Evolutionary conservation across 495 filamentous ascomycete species (phyloP), one percentile per base, ranked within the genome.

Genomic region (Friedmanniomyces simplex): DNA sequence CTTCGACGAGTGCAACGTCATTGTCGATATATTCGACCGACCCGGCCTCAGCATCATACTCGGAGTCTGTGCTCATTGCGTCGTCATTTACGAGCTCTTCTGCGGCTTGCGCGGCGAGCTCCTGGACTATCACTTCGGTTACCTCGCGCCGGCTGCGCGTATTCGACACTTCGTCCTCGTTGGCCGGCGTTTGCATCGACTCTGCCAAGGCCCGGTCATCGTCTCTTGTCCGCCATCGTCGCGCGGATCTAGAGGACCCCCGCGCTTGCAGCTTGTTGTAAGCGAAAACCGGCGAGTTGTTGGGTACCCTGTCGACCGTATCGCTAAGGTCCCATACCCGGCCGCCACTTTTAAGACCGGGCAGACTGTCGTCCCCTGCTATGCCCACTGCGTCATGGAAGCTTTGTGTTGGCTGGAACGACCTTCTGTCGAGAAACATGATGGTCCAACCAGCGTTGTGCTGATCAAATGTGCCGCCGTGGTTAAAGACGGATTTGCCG

Each of bases 371-470:
- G 12, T 22, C 54, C 21, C 53, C 54, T 18, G 18, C 14, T 14
- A 59, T 10, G 10, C 61, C 57, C 16, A 63, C 28, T 1, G 57
- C 61, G 10, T 18, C 24, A 6, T 53, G 8, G 7, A 63, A 36
- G 16, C 5, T 49, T 22, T 30, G 10, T 16, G 25, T 52, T 11
- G 39, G 39, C 14, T 26, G 46, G 26, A 68, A 73, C 0, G 69
- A 67, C 32, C 68, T 45, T 4, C 60, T 53, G 49, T 73, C 70
- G 10, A 73, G 57, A 37, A 68, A 71, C 47, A 70, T 61, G 12
- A 68, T 60, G 18, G 24, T 50, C 70, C 70, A 73, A 5, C 63
- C 68, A 25, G 64, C 60, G 48, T 60, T 56, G 26, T 43, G 21
- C 21, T 21, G 26, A 25, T 59, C 52, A 18, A 46, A 62, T 13